Base-by-base conservation (phyloP, 2,329 filamentous ascomycete species). In the Ophiosphaerella herpotricha region DNA sequence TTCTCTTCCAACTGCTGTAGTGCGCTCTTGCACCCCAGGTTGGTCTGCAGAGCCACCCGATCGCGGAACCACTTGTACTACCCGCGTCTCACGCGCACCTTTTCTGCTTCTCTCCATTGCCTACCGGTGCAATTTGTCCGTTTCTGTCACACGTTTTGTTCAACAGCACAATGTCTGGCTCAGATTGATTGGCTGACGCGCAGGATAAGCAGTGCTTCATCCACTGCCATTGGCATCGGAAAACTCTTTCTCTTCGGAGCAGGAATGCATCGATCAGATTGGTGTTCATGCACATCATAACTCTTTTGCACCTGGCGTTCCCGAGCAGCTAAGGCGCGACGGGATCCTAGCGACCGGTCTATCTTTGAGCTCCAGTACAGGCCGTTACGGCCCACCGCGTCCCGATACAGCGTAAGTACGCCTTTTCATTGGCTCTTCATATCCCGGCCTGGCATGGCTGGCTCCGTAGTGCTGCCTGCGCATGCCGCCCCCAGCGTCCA, bases 361-460 rank as follows among this genome's bases (percentile, higher is more conserved):
- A 44, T 75, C 76, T 50, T 76, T 80, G 64, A 74, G 70, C 64
- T 79, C 77, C 71, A 75, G 75, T 68, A 66, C 78, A 57, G 57
- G 61, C 74, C 77, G 79, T 74, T 82, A 80, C 75, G 75, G 76
- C 66, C 63, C 78, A 72, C 76, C 76, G 70, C 78, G 78, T 73
- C 73, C 78, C 77, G 80, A 83, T 70, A 72, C 76, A 71, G 77
- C 75, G 81, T 84, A 80, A 78, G 81, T 83, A 66, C 54, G 48
- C 54, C 52, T 48, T 68, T 67, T 71, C 68, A 74, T 78, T 78
- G 70, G 70, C 52, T 50, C 53, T 42, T 58, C 36, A 52, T 55
- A 52, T 63, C 63, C 68, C 63, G 61, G 60, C 52, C 58, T 63
- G 67, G 64, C 65, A 66, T 67, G 55, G 60, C 57, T 51, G 54